phyloP scores from a whole-genome alignment of 768 basidiomycete species.

The Hericium erinaceus region DNA sequence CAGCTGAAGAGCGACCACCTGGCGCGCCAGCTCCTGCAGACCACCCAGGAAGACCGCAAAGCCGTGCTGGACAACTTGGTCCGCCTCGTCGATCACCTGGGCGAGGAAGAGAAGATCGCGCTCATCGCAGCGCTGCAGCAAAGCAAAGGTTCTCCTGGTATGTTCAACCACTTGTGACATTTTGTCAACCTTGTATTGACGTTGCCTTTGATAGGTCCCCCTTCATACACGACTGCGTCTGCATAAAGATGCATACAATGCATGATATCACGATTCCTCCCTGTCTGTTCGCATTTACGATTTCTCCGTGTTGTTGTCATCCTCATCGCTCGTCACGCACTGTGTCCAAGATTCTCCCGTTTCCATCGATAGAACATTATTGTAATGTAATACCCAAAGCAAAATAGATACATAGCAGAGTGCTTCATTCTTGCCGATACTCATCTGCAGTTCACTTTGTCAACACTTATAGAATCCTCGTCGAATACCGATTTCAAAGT shows the following conservation, averaged over 20 bases:
- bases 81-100: conserved; percentile 63
- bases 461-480: no score
- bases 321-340: background rate
- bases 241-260: background rate
- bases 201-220: conserved; percentile 25
- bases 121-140: conserved; percentile 56
- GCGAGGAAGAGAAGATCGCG: conserved; percentile 59
- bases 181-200: background rate
- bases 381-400: background rate
- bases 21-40: conserved; percentile 51
- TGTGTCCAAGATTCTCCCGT: background rate
- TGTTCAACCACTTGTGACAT: conserved; percentile 15
- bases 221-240: conserved; percentile 24
- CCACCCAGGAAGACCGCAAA: conserved; percentile 69
- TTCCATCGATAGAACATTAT: background rate
- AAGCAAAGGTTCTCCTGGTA: conserved; percentile 49
- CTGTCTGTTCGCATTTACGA: background rate
- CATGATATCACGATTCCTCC: background rate
- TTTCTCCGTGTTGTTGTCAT: conserved; percentile 2
- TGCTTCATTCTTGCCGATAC: background rate
- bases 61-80: conserved; percentile 66
- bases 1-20: conserved; percentile 67
- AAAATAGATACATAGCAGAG: background rate
- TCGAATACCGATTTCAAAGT: no score
- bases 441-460: no score